These are phyloP conservation scores for Epichloe festucae DNA, from an alignment of 2,329 filamentous ascomycete genomes.

Conservation along the genomic window DNA sequence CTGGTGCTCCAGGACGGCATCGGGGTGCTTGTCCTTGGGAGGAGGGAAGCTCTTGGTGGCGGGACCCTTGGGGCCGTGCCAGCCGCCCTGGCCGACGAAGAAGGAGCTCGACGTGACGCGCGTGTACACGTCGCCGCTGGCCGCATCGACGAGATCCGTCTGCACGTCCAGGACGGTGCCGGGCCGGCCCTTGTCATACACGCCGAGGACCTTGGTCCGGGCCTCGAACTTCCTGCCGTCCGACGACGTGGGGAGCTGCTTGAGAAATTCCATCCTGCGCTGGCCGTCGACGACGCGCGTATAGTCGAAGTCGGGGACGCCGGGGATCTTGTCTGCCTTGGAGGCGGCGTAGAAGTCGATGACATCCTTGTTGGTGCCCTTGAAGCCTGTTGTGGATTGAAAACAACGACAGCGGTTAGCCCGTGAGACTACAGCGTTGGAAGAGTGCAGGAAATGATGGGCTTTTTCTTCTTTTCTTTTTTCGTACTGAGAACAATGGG, in stretches of 20 bases:
- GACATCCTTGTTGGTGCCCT: conserved; percentile 61
- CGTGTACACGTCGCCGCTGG: conserved; percentile 56
- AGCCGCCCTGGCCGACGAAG: conserved; percentile 66
- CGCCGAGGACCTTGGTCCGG: conserved; percentile 64
- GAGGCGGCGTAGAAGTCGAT: conserved; percentile 72
- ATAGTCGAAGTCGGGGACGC: conserved; percentile 63
- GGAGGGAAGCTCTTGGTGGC: conserved; percentile 67
- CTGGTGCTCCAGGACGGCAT: conserved; percentile 56
- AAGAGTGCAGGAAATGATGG: not conserved
- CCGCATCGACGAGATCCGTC: conserved; percentile 59
- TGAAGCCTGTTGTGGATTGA: conserved; percentile 45
- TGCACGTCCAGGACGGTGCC: conserved; percentile 74
- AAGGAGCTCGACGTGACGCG: conserved; percentile 60
- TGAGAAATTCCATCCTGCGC: conserved; percentile 64
- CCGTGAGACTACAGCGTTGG: no score
- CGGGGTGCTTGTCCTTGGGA: conserved; percentile 60
- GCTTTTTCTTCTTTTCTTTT: no score
- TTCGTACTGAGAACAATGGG: conserved; percentile 62
- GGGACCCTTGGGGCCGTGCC: conserved; percentile 85
- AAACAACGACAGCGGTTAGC: no score
- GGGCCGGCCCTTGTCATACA: conserved; percentile 81
- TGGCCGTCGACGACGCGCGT: conserved; percentile 71
- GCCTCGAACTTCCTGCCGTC: conserved; percentile 63
- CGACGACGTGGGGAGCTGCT: conserved; percentile 59
- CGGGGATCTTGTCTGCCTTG: conserved; percentile 53